Base-by-base conservation (phyloP, 2,329 filamentous ascomycete genomes). In the Penicillium sp. region DNA sequence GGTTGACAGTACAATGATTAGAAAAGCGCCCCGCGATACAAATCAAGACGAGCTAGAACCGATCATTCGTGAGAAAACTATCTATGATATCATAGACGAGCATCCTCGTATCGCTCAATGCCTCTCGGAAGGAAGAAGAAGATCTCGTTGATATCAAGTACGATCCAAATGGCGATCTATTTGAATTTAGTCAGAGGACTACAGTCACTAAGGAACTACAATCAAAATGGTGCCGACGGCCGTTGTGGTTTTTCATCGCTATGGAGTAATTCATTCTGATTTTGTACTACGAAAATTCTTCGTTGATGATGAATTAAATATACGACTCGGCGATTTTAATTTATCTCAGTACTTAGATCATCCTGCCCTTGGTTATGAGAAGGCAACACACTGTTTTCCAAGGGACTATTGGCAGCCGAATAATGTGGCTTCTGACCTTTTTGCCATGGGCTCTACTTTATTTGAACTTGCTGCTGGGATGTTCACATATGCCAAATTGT, bases 221-320 rank as follows among this genome's bases (percentile, higher is more conserved):
- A 37, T 45, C 43, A 42, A 55, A 54, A 42, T 55, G 54, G 54
- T 57, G 52, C 39, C 49, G 42, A 18, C 60, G 47, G 59, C 53
- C 2, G 32, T 60, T 23, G 44, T 26, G 18, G 15, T 56, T 20
- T 60, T 63, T 17, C 56, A 65, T 39, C 17, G 10, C 12, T 30
- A 48, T 49, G 55, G 44, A 17, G 45, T 64, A 1, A 61, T 60
- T 21, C 57, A 64, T 44, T 65, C 57, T 24, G 65, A 62, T 37
- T 52, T 71, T 10, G 54, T 46, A 6, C 44, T 63, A 3, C 47
- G 52, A 7, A 53, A 63, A 34, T 52, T 60, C 15, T 56, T 60
- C 26, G 29, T 60, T 10, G 58, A 63, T 33, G 50, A 57, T 7
- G 33, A 60, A 17, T 51, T 60, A 13, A 40, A 64, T 53, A 24